These are phyloP conservation scores for Cryoendolithus antarcticus DNA, from an alignment of 2,329 filamentous ascomycete genomes.

Conservation along the genomic window DNA sequence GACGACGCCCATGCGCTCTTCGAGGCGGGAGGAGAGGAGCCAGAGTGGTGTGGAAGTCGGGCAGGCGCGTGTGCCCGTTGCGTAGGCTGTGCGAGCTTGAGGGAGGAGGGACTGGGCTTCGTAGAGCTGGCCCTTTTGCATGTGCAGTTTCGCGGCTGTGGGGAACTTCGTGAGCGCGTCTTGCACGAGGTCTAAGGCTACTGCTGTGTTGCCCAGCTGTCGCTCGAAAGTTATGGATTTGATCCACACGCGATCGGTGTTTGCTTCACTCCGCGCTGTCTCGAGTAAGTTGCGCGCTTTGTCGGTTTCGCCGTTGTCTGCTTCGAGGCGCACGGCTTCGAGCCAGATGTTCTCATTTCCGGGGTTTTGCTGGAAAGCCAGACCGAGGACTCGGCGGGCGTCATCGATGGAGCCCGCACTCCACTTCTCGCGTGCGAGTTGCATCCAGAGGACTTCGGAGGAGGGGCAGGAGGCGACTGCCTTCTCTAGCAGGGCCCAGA, in stretches of 20 bases:
- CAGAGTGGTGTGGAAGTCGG: constrained; percentile 76
- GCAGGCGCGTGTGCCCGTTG: constrained; percentile 75
- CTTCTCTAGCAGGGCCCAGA: constrained; percentile 80
- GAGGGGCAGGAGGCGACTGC: constrained; percentile 87
- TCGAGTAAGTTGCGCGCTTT: constrained; percentile 71
- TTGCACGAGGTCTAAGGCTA: constrained; percentile 74
- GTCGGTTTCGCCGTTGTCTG: constrained; percentile 71
- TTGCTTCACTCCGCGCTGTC: constrained; percentile 74
- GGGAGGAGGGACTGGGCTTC: constrained; percentile 66
- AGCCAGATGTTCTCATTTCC: constrained; percentile 98
- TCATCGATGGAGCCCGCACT: constrained; percentile 77
- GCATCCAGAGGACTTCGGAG: constrained; percentile 87
- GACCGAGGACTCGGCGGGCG: constrained; percentile 70
- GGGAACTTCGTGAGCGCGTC: constrained; percentile 82
- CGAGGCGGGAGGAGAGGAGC: constrained; percentile 77
- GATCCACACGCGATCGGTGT: constrained; percentile 94
- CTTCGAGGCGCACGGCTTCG: constrained; percentile 88
- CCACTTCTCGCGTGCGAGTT: constrained; percentile 91
- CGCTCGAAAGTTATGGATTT: constrained; percentile 91
- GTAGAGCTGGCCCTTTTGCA: constrained; percentile 98
- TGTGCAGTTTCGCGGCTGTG: constrained; percentile 78
- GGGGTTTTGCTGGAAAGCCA: constrained; percentile 87
- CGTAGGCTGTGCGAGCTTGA: constrained; percentile 82
- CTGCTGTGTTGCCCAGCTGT: constrained; percentile 64
- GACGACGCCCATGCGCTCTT: constrained; percentile 69